phyloP scores from a whole-genome alignment of 2,329 filamentous ascomycete species.

The Colletotrichum simmondsii region DNA sequence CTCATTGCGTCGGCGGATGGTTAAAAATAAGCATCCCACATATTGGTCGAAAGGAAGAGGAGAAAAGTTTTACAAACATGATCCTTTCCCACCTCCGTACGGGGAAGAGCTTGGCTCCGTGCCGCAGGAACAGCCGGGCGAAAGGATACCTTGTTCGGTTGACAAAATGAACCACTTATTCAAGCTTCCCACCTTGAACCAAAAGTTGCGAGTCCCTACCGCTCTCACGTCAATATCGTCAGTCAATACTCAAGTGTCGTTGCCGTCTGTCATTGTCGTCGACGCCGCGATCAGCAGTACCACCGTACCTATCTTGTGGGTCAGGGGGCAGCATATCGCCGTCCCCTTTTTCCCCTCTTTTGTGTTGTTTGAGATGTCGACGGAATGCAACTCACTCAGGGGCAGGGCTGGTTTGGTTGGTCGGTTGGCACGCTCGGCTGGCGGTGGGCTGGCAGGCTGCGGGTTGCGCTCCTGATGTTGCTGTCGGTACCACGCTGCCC shows the following conservation, averaged over 20 bases:
- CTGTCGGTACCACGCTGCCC: neutral
- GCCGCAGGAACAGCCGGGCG: neutral
- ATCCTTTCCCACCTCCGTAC: neutral
- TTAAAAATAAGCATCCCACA: constrained; percentile 1
- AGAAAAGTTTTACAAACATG: neutral
- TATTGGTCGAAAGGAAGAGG: too few relatives aligned
- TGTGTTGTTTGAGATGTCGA: neutral
- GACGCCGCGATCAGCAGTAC: neutral
- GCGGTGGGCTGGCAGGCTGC: neutral
- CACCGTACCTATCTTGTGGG: neutral
- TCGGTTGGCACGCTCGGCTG: neutral
- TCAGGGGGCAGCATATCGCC: neutral
- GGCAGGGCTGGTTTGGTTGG: neutral
- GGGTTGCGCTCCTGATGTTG: neutral
- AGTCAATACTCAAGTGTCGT: neutral
- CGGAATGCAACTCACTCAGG: constrained; percentile 13
- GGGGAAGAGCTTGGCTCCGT: neutral
- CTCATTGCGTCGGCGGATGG: neutral
- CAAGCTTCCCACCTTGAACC: neutral
- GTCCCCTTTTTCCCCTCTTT: neutral
- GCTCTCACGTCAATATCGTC: neutral
- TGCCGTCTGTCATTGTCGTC: neutral
- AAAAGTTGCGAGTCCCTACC: neutral
- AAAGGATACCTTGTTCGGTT: neutral
- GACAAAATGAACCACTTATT: too few relatives aligned